Evolutionary conservation across 352 stramenopile genomes (phyloP).

Genomic region (Saprolegnia parasitica): DNA sequence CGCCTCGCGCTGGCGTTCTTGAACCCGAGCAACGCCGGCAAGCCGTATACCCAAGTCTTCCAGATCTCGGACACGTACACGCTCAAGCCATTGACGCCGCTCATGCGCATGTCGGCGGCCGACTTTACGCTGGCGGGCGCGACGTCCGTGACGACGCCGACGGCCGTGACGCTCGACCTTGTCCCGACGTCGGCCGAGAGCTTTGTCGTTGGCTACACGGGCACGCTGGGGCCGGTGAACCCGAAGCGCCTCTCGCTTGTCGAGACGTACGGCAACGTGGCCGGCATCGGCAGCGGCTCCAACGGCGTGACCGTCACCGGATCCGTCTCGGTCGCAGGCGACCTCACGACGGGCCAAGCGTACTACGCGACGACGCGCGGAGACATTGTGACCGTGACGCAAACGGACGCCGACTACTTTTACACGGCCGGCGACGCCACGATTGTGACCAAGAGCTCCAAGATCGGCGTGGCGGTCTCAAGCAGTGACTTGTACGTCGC

Average conservation of each 20-base stretch:
- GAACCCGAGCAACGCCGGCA: slow-evolving; percentile 46
- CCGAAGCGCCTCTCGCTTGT: slow-evolving; percentile 46
- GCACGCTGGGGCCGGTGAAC: slow-evolving; percentile 33
- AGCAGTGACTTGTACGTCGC: slow-evolving; percentile 13
- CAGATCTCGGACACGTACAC: slow-evolving; percentile 33
- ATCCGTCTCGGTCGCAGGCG: slow-evolving; percentile 10
- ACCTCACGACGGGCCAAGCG: slow-evolving; percentile 34
- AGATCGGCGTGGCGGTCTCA: slow-evolving; percentile 35
- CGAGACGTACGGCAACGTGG: slow-evolving; percentile 41
- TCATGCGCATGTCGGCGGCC: slow-evolving; percentile 38
- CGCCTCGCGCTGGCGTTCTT: slow-evolving; percentile 60
- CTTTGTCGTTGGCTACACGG: slow-evolving; percentile 45
- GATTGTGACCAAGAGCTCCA: slow-evolving; percentile 51
- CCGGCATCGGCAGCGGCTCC: slow-evolving; percentile 44
- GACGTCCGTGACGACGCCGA: neutral
- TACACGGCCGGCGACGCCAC: slow-evolving; percentile 35
- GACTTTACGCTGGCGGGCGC: slow-evolving; percentile 36
- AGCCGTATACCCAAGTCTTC: slow-evolving; percentile 29
- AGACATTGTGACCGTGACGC: slow-evolving; percentile 30
- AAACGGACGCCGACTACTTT: slow-evolving; percentile 36
- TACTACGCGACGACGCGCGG: slow-evolving; percentile 64
- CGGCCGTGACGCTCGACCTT: slow-evolving; percentile 40
- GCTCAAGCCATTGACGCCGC: slow-evolving; percentile 47
- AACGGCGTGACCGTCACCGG: slow-evolving; percentile 40
- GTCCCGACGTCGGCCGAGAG: slow-evolving; percentile 43